Base-by-base conservation (phyloP, 164 flowering plant species). In the Sedum album region DNA sequence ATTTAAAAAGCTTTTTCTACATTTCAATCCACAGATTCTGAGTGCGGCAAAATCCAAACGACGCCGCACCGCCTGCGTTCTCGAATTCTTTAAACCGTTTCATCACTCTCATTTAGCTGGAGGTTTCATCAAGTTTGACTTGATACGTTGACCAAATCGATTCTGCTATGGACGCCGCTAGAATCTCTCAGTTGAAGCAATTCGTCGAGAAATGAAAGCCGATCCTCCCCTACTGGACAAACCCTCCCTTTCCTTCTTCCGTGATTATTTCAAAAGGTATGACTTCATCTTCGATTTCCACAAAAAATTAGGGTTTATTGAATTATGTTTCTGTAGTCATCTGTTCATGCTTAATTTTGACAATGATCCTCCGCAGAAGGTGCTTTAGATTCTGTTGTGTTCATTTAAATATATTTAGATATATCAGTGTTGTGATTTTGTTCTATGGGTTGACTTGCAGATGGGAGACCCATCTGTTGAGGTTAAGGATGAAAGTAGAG, bases 211-310 rank as follows among this genome's bases (percentile, higher is more conserved):
- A 79, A 75, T 84, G 88, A 80, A 86, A 69, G 28, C 90, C 64
- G 73, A 88, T 72, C 98, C 98, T 2, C 80, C 95, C 60, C 20
- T 88, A 18, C 96, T 94, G 77, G 33, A 39, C 36, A 84, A 85
- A 70, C 96, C 98, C 30, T 84, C 96, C 10, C 84, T 94, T 31
- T 75, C 88, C 75, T 94, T 94, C 88, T 94, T 94, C 91, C 84
- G 86, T 62, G 93, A 89, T 42, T 91, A 94, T 76, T 82, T 94
- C 74, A 84, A 86, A 36, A 93, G 94, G 98, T 48, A 46, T 6
- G 15, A 15, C 60, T 36, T 33, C 14, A n/a, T 17, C 21, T 1
- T 30, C 35, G 33, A 28, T 62, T 13, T 66, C 15, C n/a, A 18
- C 6, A 1, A n/a, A 21, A 49, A 5, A 7, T 49, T 6, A 53